Base-by-base conservation (phyloP, 202 grass and related monocot species). In the Hordeum pubiflorum region DNA sequence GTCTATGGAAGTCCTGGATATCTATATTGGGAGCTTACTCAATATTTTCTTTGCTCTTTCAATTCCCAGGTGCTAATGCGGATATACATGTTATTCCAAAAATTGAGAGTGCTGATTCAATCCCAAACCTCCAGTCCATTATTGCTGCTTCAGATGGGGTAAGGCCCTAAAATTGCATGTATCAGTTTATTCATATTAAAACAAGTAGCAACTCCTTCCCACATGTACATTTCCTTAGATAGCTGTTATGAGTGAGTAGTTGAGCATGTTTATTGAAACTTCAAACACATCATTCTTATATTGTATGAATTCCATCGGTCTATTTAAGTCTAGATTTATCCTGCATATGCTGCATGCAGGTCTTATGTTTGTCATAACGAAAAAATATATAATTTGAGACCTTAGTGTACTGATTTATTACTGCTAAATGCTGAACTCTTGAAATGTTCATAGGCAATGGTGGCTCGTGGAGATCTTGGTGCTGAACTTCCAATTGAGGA, bases 401-500 rank as follows among this genome's bases (percentile, higher is more conserved):
- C 37, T 13, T 75, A 46, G 69, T 78, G 38, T 11, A 44, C 32
- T 72, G 48, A 14, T 81, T 37, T 79, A 39, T 79, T 76, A 65
- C 17, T 68, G 24, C 57, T 86, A 84, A 50, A 56, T 50, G 29
- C 26, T 85, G 72, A 90, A 77, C 57, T 86, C 46, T 81, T 83
- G 43, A 81, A 75, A 81, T 87, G 21, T 77, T 91, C 80, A 50
- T 83, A 99, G 96, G 96, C 96, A 40, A 99, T 99, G 96, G 96
- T 99, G 56, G 92, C 96, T 27, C 90, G 96, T 85, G 96, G 96
- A 33, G 96, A 99, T 78, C 90, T 99, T 79, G 96, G 96, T 54
- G 96, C 96, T 89, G 96, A 99, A 88, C 96, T 99, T 83, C 96
- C 96, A n/a, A 93, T 99, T 60, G 92, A 99, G 69, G 96, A 99